A percentile compares a stretch with the other conserved stretches of the same genome.
These are phyloP conservation scores for Phytophthora idaei DNA, from an alignment of 352 stramenopile genomes.

Conservation along the genomic window DNA sequence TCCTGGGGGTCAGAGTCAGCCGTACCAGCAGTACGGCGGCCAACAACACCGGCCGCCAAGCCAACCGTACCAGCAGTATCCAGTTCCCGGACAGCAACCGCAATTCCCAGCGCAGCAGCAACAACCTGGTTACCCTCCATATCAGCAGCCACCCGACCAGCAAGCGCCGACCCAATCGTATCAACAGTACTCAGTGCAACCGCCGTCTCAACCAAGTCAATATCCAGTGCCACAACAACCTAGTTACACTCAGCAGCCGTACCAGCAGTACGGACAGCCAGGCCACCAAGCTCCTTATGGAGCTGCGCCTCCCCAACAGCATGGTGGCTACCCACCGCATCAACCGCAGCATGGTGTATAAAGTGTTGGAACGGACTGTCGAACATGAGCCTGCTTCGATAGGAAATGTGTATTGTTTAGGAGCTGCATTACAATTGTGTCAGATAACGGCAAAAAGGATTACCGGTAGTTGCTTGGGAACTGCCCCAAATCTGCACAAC, in stretches of 20 bases:
- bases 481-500: no score
- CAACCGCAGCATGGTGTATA: constrained; percentile 33
- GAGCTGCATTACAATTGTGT: no score
- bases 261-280: constrained; percentile 30
- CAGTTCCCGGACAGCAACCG: constrained; percentile 27
- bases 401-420: no score
- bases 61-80: constrained; percentile 36
- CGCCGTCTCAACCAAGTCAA: constrained; percentile 14
- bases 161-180: constrained; percentile 4
- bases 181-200: constrained; percentile 10
- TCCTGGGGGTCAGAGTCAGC: constrained; percentile 6
- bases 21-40: constrained; percentile 8
- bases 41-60: constrained; percentile 3
- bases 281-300: constrained; percentile 39
- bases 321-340: constrained; percentile 35
- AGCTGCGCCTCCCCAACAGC: constrained; percentile 30
- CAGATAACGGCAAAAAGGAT: no score
- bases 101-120: constrained; percentile 27
- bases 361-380: constrained; percentile 8
- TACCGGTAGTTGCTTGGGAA: no score
- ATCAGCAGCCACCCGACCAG: constrained; percentile 12
- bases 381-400: neutral
- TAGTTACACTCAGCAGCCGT: constrained; percentile 8
- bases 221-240: constrained; percentile 13
- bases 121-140: constrained; percentile 3